Base-by-base conservation (phyloP, 305 asterid genomes). In the Fraxinus platypoda region DNA sequence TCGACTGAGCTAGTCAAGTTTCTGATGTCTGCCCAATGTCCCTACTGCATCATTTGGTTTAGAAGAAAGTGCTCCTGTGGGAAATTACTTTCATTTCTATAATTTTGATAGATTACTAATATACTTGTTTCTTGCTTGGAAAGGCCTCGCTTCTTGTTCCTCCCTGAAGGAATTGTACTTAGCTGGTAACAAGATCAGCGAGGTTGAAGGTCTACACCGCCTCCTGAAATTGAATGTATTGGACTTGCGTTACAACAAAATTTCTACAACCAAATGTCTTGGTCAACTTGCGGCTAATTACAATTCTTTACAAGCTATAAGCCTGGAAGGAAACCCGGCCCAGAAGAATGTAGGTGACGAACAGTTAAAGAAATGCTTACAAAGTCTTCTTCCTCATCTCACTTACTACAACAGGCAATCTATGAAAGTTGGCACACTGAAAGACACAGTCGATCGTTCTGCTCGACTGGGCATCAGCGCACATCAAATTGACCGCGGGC, bases 131-230 rank as follows among this genome's bases (percentile, higher is more conserved):
- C 38, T 80, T 81, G 11, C 81, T 82, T 79, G 37, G 80, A 83
- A 81, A 96, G 99, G 99, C 78, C 96, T 96, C 52, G 97, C 95
- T 62, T 92, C 91, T 12, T 96, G 99, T 88, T 87, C 97, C 83
- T 91, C 99, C 77, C 87, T 96, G 87, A 94, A 93, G 83, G 99
- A 96, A 84, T 78, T 96, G 59, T 94, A 96, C 92, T 86, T 96
- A 57, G 97, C 98, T 0, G 98, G 99, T 33, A 96, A 96, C 91
- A 96, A 93, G 90, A 94, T 96, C 86, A 93, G 98, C 8, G 99
- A 94, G 87, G 97, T 94, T 13, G 99, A 94, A 89, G 99, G 99
- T 66, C 98, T 96, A 81, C 99, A 96, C 91, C 97, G 99, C 79
- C 97, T 94, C 78, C 92, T 96, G 54, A 96, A 96, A 83, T 82